A percentile compares a stretch with the other conserved stretches of the same genome.
Conservation (phyloP, 2,329 filamentous ascomycete genomes). For the Penicillium psychrosexuale region DNA sequence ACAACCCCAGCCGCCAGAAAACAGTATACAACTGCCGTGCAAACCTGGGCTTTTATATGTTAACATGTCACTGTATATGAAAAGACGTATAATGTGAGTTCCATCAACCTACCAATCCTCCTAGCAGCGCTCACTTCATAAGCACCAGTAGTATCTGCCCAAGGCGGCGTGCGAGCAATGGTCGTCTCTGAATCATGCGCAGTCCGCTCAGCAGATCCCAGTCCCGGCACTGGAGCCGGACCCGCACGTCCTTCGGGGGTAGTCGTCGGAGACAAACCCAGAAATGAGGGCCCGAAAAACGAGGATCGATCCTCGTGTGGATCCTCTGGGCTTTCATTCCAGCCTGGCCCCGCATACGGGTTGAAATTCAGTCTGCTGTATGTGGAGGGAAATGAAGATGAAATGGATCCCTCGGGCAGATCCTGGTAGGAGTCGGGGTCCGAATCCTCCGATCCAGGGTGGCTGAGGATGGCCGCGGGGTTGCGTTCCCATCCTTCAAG, state of each 20-base stretch:
- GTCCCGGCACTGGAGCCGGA: not conserved
- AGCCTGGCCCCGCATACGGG: slow-evolving; percentile 40
- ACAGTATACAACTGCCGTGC: slow-evolving; percentile 66
- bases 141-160: slow-evolving; percentile 38
- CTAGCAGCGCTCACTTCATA: slow-evolving; percentile 56
- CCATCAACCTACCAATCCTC: slow-evolving; percentile 48
- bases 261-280: slow-evolving; percentile 19
- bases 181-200: slow-evolving; percentile 1
- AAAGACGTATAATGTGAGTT: not conserved
- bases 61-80: not conserved
- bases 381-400: slow-evolving; percentile 37
- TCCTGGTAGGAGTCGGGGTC: slow-evolving; percentile 29
- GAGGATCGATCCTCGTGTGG: slow-evolving; percentile 27
- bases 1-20: slow-evolving; percentile 75
- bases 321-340: slow-evolving; percentile 34
- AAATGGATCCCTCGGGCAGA: slow-evolving; percentile 29
- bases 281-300: slow-evolving; percentile 16
- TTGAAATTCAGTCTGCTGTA: slow-evolving; percentile 44
- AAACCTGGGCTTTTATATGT: slow-evolving; percentile 60
- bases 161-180: not conserved
- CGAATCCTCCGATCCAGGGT: slow-evolving; percentile 20
- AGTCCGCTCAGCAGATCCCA: slow-evolving; percentile 12
- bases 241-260: slow-evolving; percentile 21
- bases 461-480: slow-evolving; percentile 26
- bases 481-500: slow-evolving; percentile 45